These are phyloP conservation scores for Ophiocordyceps camponoti-rufipedis DNA, from an alignment of 2,329 filamentous ascomycete species.

Conservation along the genomic window DNA sequence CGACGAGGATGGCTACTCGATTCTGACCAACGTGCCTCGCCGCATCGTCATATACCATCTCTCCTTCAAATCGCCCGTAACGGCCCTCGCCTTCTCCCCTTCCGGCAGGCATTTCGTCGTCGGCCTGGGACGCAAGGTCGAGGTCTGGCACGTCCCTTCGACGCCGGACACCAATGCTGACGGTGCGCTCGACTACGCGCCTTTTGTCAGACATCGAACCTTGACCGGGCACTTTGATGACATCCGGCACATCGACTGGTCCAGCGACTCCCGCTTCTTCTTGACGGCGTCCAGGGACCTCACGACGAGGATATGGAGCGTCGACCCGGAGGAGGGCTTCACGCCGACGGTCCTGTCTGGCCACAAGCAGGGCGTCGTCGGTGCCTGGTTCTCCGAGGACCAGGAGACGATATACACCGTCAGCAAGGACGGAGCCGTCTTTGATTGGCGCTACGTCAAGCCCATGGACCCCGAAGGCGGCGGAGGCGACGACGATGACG, in stretches of 20 bases:
- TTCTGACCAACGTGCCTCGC: slow-evolving; percentile 77
- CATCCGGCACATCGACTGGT: slow-evolving; percentile 83
- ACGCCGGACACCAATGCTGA: slow-evolving; percentile 63
- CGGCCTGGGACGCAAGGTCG: slow-evolving; percentile 68
- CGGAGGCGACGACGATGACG: slow-evolving; percentile 29
- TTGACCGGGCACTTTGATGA: slow-evolving; percentile 80
- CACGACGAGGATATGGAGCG: slow-evolving; percentile 87
- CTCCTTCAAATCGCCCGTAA: slow-evolving; percentile 72
- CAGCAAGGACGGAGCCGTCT: slow-evolving; percentile 93
- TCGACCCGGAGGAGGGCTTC: slow-evolving; percentile 74
- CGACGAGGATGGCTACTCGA: slow-evolving; percentile 86
- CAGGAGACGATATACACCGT: slow-evolving; percentile 94
- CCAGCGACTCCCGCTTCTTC: slow-evolving; percentile 88
- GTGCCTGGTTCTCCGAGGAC: slow-evolving; percentile 91
- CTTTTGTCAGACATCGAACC: slow-evolving; percentile 75
- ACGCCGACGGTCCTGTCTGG: slow-evolving; percentile 77
- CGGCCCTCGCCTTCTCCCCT: slow-evolving; percentile 75
- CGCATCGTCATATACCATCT: slow-evolving; percentile 85
- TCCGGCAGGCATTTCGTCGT: slow-evolving; percentile 84
- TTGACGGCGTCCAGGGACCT: slow-evolving; percentile 82
- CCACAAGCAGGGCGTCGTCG: slow-evolving; percentile 75
- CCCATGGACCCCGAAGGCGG: slow-evolving; percentile 24
- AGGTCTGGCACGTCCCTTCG: slow-evolving; percentile 91
- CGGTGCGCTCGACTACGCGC: slow-evolving; percentile 83
- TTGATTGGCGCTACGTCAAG: slow-evolving; percentile 74